A percentile compares a stretch with the other conserved stretches of the same genome.
Conservation (phyloP, 2,329 filamentous ascomycete genomes). For the Penicillium sp. region DNA sequence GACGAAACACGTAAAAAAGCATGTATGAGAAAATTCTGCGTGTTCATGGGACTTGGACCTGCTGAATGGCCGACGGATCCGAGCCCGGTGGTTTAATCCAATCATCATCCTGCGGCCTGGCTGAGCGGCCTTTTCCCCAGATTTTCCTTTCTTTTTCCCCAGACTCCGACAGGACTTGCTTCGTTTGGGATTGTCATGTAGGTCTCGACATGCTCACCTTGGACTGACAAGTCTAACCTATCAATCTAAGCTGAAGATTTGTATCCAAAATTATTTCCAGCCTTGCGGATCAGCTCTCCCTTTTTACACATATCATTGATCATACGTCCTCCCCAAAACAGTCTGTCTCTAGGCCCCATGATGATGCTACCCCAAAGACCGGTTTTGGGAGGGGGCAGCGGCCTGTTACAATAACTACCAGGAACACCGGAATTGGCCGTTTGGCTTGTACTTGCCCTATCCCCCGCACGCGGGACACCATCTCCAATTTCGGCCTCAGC, state of each 20-base stretch:
- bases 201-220: neutral
- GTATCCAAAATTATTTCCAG: no score
- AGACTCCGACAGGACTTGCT: constrained; percentile 17
- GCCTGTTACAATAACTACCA: neutral
- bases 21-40: constrained; percentile 14
- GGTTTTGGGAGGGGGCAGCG: neutral
- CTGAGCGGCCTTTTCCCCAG: constrained; percentile 26
- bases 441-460: no score
- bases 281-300: neutral
- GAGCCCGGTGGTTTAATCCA: constrained; percentile 20
- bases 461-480: neutral
- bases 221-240: neutral
- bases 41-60: constrained; percentile 11
- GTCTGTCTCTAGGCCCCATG: neutral
- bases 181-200: neutral
- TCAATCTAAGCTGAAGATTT: neutral
- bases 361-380: neutral
- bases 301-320: neutral
- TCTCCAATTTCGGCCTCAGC: neutral
- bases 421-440: no score
- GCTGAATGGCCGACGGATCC: constrained; percentile 28
- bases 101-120: constrained; percentile 3
- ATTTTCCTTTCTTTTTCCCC: constrained; percentile 30
- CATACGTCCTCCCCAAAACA: neutral
- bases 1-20: constrained; percentile 6